These are phyloP conservation scores for Rhodosporidiobolus sp. DNA, from an alignment of 768 basidiomycete species.

Conservation along the genomic window DNA sequence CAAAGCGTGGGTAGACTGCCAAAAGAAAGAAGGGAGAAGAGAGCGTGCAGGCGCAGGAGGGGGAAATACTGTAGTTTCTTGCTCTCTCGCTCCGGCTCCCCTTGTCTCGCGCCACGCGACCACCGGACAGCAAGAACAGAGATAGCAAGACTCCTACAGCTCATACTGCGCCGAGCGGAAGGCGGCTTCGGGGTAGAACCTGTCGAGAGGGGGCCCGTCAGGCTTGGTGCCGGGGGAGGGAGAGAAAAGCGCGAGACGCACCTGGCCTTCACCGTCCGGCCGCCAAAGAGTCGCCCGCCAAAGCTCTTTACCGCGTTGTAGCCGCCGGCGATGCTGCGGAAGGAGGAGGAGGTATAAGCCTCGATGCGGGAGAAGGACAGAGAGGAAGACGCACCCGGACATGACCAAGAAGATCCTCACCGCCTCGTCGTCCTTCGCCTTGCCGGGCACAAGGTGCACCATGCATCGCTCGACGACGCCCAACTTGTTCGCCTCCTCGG, in stretches of 20 bases:
- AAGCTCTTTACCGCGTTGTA: conserved; percentile 93
- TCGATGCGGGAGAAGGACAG: not conserved
- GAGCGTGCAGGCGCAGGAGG: not conserved
- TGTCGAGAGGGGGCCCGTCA: not conserved
- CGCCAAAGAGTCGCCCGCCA: conserved; percentile 89
- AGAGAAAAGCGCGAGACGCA: conserved; percentile 53
- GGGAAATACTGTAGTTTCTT: too few relatives aligned
- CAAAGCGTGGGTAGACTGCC: too few relatives aligned
- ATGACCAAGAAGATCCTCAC: conserved; percentile 77
- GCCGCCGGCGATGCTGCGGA: conserved; percentile 70
- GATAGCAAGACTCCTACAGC: conserved; percentile 5
- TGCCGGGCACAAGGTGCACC: conserved; percentile 66
- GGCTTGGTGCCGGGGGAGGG: conserved; percentile 45
- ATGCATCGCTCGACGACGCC: conserved; percentile 91
- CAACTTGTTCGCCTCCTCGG: conserved; percentile 87
- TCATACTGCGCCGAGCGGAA: conserved; percentile 22
- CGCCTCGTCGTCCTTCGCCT: conserved; percentile 62
- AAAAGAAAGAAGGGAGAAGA: too few relatives aligned
- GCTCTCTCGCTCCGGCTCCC: not conserved
- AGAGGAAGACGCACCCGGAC: conserved; percentile 57
- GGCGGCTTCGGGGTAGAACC: conserved; percentile 31
- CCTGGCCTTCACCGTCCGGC: conserved; percentile 72
- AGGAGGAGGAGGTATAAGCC: not conserved
- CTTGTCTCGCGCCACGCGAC: too few relatives aligned
- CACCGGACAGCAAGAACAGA: too few relatives aligned